Percentiles rank a stretch among this genome's conserved stretches.
Evolutionary conservation across 1,139 yeast genomes (phyloP).

Genomic region (Blastobotrys apis): DNA sequence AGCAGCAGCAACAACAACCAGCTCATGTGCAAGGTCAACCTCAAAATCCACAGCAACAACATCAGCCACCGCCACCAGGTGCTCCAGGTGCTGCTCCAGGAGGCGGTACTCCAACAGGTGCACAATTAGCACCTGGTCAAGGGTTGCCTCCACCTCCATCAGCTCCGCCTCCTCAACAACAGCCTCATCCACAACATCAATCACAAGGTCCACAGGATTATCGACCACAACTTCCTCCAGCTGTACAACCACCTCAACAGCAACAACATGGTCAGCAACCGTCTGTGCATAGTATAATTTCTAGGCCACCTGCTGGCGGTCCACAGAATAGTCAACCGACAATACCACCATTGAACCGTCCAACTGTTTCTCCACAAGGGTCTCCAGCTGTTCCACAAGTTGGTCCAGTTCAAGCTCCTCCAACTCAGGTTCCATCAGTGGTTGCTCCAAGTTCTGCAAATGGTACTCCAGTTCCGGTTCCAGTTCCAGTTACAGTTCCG

Average conservation of each 20-base stretch:
- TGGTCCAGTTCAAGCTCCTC: neutral
- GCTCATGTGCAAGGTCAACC: conserved; percentile 25
- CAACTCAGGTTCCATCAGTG: neutral
- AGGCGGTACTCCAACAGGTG: conserved; percentile 20
- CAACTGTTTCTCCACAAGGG: neutral
- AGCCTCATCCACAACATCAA: conserved; percentile 21
- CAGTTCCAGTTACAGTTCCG: neutral
- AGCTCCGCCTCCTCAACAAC: conserved; percentile 17
- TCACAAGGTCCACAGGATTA: conserved; percentile 22
- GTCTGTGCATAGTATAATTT: neutral
- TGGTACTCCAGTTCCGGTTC: neutral
- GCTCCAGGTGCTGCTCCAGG: conserved; percentile 9
- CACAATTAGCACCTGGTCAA: conserved; percentile 27
- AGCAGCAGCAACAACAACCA: conserved; percentile 29
- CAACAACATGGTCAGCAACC: conserved; percentile 5
- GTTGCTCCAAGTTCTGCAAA: neutral
- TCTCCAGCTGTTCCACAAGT: neutral
- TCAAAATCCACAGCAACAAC: conserved; percentile 25
- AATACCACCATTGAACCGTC: neutral
- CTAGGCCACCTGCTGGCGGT: conserved; percentile 3
- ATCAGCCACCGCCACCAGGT: conserved; percentile 19
- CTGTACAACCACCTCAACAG: conserved; percentile 1
- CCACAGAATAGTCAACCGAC: conserved; percentile 2
- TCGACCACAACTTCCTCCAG: conserved; percentile 21
- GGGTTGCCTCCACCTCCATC: conserved; percentile 21